Base-by-base conservation (phyloP, 2,329 filamentous ascomycete species). In the Aulographum hederae region DNA sequence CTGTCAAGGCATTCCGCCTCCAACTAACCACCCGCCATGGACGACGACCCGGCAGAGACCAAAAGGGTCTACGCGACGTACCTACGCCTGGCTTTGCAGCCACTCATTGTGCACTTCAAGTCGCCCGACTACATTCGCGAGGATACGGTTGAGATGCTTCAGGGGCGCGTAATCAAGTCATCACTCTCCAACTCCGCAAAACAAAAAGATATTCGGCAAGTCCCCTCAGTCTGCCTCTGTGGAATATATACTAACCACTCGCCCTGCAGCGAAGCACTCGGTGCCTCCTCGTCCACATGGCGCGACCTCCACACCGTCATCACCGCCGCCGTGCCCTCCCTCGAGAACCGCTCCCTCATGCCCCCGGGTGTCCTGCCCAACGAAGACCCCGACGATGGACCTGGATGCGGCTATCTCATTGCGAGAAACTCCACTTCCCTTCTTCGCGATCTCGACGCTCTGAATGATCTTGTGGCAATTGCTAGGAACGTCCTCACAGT, bases 391-490 rank as follows among this genome's bases (percentile, higher is more conserved):
- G 23, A 14, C 16, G 20, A 31, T 11, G 10, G 11, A 10, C 23
- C 18, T 26, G 25, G 10, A 5, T n/a, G n/a, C n/a, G 69, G 69
- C 3, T 66, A 69, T 21, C 52, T 74, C 13, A 74, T 76, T 38
- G 69, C 69, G 11, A 60, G 58, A 35, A 67, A 71, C 42, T 67
- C 70, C 37, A 61, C 63, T 31, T 61, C 56, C 5, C 48, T 75
- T 31, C 62, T 71, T 38, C 66, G 69, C 40, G 71, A 76, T 41
- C 60, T 75, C 34, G 69, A 74, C 44, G 56, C 69, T 18, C 47
- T 76, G 26, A 73, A 73, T 41, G 67, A 72, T 42, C 46, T 75
- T 6, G 64, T 72, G 26, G 67, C 63, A 5, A 70, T 75, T 35
- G 65, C 65, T 15, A 60, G 71, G 18, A 76, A 75, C 43, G 57